Conservation (phyloP, 1,284 basidiomycete genomes). For the Leucoagaricus sp. region DNA sequence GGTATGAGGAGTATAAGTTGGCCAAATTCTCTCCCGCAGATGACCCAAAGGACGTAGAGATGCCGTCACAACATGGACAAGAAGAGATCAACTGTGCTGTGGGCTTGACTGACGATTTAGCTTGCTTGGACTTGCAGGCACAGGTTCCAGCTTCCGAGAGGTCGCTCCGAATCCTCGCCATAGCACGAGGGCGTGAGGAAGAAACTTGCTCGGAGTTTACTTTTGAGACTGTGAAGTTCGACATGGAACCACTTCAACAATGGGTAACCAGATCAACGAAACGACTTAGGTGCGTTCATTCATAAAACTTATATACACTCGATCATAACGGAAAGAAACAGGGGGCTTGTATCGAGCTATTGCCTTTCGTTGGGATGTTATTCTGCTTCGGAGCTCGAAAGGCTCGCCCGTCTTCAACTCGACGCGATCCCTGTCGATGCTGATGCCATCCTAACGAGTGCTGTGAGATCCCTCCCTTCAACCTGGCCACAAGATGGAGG, state of each 20-base stretch:
- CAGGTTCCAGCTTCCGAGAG: constrained; percentile 1
- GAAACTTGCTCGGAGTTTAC: constrained; percentile 1
- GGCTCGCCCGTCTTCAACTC: constrained; percentile 6
- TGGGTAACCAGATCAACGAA: constrained; percentile 13
- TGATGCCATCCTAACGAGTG: constrained; percentile 22
- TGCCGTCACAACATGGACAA: background rate
- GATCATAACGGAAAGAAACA: constrained; percentile 14
- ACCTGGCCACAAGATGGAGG: constrained; percentile 33
- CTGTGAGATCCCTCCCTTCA: constrained; percentile 18
- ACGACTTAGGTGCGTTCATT: constrained; percentile 4
- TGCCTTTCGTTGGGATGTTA: constrained; percentile 41
- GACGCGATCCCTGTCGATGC: constrained; percentile 17
- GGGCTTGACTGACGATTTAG: constrained; percentile 4
- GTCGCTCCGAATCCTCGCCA: constrained; percentile 8
- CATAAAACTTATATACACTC: background rate
- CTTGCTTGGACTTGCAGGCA: background rate
- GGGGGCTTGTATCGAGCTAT: constrained; percentile 26
- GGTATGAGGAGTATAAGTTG: constrained; percentile 8
- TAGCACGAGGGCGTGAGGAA: too few relatives aligned
- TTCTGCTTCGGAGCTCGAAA: constrained; percentile 22
- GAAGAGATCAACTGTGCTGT: background rate
- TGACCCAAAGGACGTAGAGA: background rate
- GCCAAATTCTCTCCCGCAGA: background rate
- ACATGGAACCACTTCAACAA: constrained; percentile 11
- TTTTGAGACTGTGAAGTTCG: constrained; percentile 1